Evolutionary conservation across 1,284 basidiomycete genomes (phyloP), one percentile per base, ranked within the genome.

Genomic region (Ceratobasidium sp.): DNA sequence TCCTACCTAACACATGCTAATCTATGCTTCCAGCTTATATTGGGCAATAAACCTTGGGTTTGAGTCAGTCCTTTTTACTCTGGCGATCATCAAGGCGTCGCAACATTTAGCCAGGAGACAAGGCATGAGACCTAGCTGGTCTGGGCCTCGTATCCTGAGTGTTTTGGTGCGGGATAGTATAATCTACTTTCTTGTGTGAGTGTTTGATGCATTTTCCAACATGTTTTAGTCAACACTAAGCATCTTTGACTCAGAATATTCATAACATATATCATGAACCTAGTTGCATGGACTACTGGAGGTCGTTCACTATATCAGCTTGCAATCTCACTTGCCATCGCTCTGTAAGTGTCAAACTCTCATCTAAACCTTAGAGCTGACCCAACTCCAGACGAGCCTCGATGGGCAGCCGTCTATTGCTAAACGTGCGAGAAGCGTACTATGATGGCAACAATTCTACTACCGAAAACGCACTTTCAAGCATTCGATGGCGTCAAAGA

Each of bases 241-340:
- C 9, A 9, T 21, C 32, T 26, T 71, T 30, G 9, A 43, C n/a
- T n/a, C 44, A 71, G 69, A 21, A 71, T 71, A 16, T 71, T 71
- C 69, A 47, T 71, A 18, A 71, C 69, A 32, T 71, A 71, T 50
- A 44, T 71, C n/a, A 71, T 61, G 55, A 71, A 71, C 32, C 69
- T 71, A 14, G 46, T 61, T 28, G 43, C 69, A 23, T 71, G 69
- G 69, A 59, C 69, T 13, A 59, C 57, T 3, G 57, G 69, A 41
- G 55, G 69, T 28, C 44, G 55, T 50, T 57, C 55, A 6, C 8
- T 71, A 35, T 71, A 71, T 47, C 69, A 71, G 32, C 57, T 71
- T 32, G 69, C 69, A 21, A 71, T 71, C 28, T 43, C 69, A 13
- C 38, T 71, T 9, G 69, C 69, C 4, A 71, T 71, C 26, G 43